A percentile compares a stretch with the other conserved stretches of the same genome.
Conservation (phyloP, 805 yeast genomes). For the Wickerhamiella dianesei region DNA sequence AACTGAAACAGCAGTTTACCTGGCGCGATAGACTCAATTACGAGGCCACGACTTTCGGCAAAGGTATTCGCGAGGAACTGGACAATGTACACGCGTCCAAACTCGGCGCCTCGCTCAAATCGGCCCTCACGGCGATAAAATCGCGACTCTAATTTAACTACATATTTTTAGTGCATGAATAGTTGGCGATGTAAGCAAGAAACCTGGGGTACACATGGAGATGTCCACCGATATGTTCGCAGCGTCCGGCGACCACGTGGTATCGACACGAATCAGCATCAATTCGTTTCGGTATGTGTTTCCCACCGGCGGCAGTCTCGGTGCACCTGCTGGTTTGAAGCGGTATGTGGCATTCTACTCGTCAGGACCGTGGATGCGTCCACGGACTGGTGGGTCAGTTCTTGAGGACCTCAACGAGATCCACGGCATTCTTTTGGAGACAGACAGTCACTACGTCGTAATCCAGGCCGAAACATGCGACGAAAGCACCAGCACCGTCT, state of each 20-base stretch:
- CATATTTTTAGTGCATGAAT: neutral
- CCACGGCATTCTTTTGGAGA: neutral
- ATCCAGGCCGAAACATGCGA: neutral
- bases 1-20: conserved; percentile 3
- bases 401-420: neutral
- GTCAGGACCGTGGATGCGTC: neutral
- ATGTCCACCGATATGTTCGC: neutral
- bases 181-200: neutral
- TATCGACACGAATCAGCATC: neutral
- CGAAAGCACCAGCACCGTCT: neutral
- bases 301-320: neutral
- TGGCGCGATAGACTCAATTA: conserved; percentile 15
- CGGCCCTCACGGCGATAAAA: neutral
- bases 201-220: neutral
- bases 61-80: conserved; percentile 15
- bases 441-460: neutral
- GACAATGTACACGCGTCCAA: neutral
- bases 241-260: neutral
- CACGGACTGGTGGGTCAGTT: neutral
- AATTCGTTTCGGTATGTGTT: neutral
- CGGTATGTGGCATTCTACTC: neutral
- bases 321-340: neutral
- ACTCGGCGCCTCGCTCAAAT: neutral
- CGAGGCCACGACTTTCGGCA: conserved; percentile 21
- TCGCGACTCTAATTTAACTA: neutral